Evolutionary conservation across 2,329 filamentous ascomycete species (phyloP), one percentile per base, ranked within the genome.

Genomic region (Colletotrichum coccodes): DNA sequence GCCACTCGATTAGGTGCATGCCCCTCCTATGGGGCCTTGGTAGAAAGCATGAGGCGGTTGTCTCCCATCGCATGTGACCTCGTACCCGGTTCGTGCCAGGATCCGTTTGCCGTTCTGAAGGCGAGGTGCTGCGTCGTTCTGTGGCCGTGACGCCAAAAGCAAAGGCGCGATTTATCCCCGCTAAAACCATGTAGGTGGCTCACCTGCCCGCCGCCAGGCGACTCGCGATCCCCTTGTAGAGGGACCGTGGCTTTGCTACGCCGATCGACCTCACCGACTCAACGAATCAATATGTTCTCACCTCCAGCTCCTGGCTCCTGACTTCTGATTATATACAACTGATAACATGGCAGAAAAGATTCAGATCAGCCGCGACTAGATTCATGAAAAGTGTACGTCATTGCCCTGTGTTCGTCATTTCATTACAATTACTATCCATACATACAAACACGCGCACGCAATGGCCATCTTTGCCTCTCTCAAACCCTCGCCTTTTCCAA

Each of bases 391-490:
- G 32, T 52, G 21, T 58, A n/a, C 42, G 42, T 23, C 28, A 16
- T 47, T 47, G 50, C 30, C 28, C 44, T 64, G 42, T 56, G 38
- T 68, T 70, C 67, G 53, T 67, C 58, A 63, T 57, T 40, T 70
- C 67, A 70, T 70, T 70, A 70, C 26, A 68, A 70, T 70, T 70
- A 70, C 57, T 68, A 70, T 66, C 66, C 61, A 69, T 70, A 70
- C 60, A 70, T 28, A 52, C 58, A 64, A 63, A 53, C 67, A 58
- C 23, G 23, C 56, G 18, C 38, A 26, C 49, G 58, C 36, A 36
- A 50, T 42, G 28, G 42, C 42, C 59, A 28, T 42, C 47, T 60
- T 34, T 23, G 28, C 58, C 53, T 56, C 53, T 56, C 34, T 56
- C 40, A n/a, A 26, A n/a, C 21, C 61, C 54, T 60, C 49, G 40